These are phyloP conservation scores for Orobanche coerulescens DNA, from an alignment of 257 asterid genomes.

Conservation along the genomic window DNA sequence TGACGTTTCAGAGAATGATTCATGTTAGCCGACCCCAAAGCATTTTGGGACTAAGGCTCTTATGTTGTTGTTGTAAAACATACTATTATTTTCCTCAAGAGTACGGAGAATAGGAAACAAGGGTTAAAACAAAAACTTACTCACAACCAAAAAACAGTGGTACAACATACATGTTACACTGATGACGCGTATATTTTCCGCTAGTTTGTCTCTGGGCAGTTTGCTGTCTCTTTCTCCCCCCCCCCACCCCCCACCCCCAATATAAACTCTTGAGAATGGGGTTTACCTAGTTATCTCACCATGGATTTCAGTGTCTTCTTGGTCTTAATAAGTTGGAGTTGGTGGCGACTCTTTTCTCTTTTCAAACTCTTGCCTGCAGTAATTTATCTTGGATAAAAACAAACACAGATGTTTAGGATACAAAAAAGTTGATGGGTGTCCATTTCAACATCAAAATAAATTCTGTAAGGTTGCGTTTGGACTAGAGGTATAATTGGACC, in stretches of 20 bases:
- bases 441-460: no score
- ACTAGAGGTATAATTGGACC: no score
- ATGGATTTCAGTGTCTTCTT: slow-evolving; percentile 10
- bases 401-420: background rate
- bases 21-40: no score
- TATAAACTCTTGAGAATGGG: slow-evolving; percentile 1
- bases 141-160: background rate
- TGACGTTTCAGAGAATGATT: no score
- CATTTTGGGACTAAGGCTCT: no score
- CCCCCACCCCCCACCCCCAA: no score
- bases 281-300: slow-evolving; percentile 3
- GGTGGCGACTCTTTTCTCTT: slow-evolving; percentile 9
- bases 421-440: background rate
- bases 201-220: background rate
- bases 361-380: slow-evolving; percentile 5
- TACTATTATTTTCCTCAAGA: no score
- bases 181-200: background rate
- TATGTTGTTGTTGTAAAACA: no score
- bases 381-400: background rate
- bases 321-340: slow-evolving; percentile 8
- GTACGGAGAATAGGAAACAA: no score
- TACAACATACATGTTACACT: background rate
- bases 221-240: no score
- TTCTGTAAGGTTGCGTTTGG: no score
- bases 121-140: no score